Evolutionary conservation across 2,329 filamentous ascomycete genomes (phyloP).

Genomic region (Diaporthe citrichinensis): DNA sequence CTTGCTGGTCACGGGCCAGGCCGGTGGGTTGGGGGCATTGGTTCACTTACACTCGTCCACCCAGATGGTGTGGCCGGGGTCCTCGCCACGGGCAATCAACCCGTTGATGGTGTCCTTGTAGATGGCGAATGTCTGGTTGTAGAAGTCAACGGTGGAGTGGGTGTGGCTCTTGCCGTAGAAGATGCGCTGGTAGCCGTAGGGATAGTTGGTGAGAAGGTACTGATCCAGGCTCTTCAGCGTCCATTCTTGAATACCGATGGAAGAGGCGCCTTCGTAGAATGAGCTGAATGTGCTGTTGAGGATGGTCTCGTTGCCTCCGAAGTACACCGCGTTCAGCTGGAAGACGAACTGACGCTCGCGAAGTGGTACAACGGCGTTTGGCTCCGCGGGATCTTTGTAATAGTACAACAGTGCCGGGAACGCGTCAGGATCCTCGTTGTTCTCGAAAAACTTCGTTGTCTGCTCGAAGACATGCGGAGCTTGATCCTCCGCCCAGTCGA

Average conservation of each 20-base stretch:
- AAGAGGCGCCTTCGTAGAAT: constrained; percentile 32
- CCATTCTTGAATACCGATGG: constrained; percentile 18
- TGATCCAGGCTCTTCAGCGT: constrained; percentile 34
- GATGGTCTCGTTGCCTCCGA: constrained; percentile 25
- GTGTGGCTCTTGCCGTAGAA: constrained; percentile 40
- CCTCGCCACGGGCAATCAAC: constrained; percentile 35
- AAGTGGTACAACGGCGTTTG: constrained; percentile 21
- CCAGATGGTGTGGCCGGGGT: constrained; percentile 37
- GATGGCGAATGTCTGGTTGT: constrained; percentile 33
- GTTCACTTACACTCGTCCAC: constrained; percentile 35
- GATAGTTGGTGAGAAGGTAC: constrained; percentile 38
- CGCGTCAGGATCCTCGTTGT: constrained; percentile 32
- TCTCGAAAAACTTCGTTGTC: constrained; percentile 35
- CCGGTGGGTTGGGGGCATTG: background rate
- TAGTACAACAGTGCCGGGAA: constrained; percentile 35
- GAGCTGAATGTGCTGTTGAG: constrained; percentile 26
- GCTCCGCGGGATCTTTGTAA: constrained; percentile 31
- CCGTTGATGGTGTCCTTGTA: constrained; percentile 37
- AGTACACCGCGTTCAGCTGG: constrained; percentile 37
- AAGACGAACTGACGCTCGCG: constrained; percentile 34
- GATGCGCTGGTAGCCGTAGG: constrained; percentile 35
- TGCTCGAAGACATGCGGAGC: constrained; percentile 27
- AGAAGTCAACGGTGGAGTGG: constrained; percentile 22
- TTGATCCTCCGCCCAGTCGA: constrained; percentile 33
- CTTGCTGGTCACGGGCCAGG: background rate